A percentile compares a stretch with the other conserved stretches of the same genome.
These are phyloP conservation scores for Atalantia buxifolia DNA, from an alignment of 345 rosid species.

Conservation along the genomic window DNA sequence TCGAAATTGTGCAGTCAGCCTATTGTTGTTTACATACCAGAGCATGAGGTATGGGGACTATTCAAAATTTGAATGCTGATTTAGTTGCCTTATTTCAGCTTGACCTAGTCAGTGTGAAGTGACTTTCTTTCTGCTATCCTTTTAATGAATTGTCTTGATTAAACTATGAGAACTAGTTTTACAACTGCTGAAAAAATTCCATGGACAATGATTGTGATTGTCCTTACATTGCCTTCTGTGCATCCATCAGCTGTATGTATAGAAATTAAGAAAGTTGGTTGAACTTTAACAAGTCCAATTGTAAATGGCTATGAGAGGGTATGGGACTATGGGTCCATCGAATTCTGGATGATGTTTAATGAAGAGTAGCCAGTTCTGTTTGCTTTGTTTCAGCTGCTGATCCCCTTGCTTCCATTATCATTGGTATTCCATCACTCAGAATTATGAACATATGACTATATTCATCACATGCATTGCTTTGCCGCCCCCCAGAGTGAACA, in stretches of 20 bases:
- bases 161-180: neutral
- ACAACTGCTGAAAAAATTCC: neutral
- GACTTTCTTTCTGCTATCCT: neutral
- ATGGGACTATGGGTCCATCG: neutral
- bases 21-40: slow-evolving; percentile 71
- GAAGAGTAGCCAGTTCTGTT: neutral
- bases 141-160: neutral
- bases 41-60: slow-evolving; percentile 56
- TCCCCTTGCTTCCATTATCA: neutral
- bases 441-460: neutral
- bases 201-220: neutral
- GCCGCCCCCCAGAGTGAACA: neutral
- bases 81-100: neutral
- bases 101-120: neutral
- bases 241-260: neutral
- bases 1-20: slow-evolving; percentile 80
- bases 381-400: neutral
- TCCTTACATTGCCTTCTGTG: neutral
- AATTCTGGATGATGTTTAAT: neutral
- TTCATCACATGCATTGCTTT: neutral
- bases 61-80: too few relatives aligned
- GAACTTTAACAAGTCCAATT: neutral
- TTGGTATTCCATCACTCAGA: neutral
- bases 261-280: neutral
- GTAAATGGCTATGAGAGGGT: neutral